Evolutionary conservation across 164 flowering plant genomes (phyloP), one percentile per base, ranked within the genome.

Genomic region (Nymphaea colorata): DNA sequence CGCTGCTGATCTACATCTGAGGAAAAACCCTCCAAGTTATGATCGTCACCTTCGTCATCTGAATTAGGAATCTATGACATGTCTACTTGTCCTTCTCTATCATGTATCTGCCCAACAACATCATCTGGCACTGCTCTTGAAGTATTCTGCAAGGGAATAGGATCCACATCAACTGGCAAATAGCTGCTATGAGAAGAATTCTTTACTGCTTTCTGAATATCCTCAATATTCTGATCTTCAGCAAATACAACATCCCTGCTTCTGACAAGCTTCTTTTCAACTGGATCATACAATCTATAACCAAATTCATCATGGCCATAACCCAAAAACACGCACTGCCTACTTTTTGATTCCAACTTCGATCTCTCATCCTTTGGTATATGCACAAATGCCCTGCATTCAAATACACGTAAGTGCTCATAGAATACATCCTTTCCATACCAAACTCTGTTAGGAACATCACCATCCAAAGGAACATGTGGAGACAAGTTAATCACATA

Each of bases 291-390:
- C 7, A 64, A 64, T 4, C 57, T 44, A 3, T 47, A 66, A 47
- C 59, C 67, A 44, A 44, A 16, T 15, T 45, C 59, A 41, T 66
- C 8, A 44, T 66, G 45, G 1, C 2, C 59, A 66, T 64, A 66
- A 66, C 57, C 59, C 42, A 66, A 44, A 45, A 66, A 44, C 8
- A 66, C 17, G 2, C 57, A 66, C 45, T 16, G 67, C 41, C 42
- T 10, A 1, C 12, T 55, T 16, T 55, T 55, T 10, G 16, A 10
- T 1, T 55, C 59, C 10, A 55, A 55, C 59, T 66, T 66, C 5
- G 67, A 66, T 11, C 67, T 66, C 18, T 64, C 11, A 43, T 42
- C 67, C 10, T 64, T 64, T 2, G 67, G 67, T 43, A 66, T 43
- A 66, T 66, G 67, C 59, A 44, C 57, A 25, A 25, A 43, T 41